Evolutionary conservation across 78 protist species (phyloP), one percentile per base, ranked within the genome.

Genomic region (Reticulomyxa filosa): DNA sequence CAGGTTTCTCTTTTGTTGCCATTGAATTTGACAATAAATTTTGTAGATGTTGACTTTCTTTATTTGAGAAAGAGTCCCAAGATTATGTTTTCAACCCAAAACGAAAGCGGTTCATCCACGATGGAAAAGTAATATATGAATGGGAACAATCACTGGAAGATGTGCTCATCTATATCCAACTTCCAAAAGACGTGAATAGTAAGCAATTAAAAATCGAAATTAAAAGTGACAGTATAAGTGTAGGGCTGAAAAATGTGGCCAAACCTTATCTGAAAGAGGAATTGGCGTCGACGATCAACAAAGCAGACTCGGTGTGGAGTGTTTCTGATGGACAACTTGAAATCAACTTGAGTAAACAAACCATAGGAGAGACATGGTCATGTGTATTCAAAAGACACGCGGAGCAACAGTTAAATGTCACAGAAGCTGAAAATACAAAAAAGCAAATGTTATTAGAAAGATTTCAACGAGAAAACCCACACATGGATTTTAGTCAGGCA

Each of bases 91-190:
- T n/a, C n/a, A n/a, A n/a, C n/a, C n/a, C n/a, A n/a, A 55, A 55
- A 10, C 8, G 59, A 22, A 55, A 55, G 59, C 26, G 30, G 30
- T 29, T 55, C 59, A 55, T 33, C 10, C 30, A 17, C 59, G 39
- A 55, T 10, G 59, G 59, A 22, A 29, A 33, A 20, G 30, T 33
- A 22, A 11, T 55, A 8, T 55, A 55, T 10, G 59, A 55, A 55
- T 55, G 59, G 59, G 59, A 55, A 55, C 59, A 55, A 55, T 17
- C 59, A 8, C 59, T 55, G 8, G 59, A 55, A 55, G 59, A 55
- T 10, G 59, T 55, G 26, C 39, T 32, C 30, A 55, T 55, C 11
- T 55, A 20, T 33, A 55, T 55, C 10, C 26, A 8, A 10, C 59
- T 33, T 10, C 59, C 59, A 17, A 29, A 29, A 22, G 59, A 33